These are phyloP conservation scores for Phytophthora pinifolia DNA, from an alignment of 352 stramenopile species.

Conservation along the genomic window DNA sequence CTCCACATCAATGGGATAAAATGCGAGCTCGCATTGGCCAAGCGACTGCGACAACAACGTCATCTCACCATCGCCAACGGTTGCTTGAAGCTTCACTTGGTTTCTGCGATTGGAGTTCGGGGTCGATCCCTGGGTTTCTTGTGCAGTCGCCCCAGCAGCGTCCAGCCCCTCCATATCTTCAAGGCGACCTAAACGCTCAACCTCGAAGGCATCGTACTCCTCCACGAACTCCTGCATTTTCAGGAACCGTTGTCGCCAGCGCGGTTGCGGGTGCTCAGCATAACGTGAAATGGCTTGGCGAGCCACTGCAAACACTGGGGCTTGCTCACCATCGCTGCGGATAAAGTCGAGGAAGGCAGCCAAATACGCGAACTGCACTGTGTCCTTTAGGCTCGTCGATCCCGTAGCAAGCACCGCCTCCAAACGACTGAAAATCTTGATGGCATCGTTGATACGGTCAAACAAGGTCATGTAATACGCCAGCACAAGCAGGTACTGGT, in stretches of 20 bases:
- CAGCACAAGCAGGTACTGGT: conserved; percentile 43
- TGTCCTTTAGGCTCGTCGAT: conserved; percentile 16
- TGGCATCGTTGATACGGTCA: conserved; percentile 36
- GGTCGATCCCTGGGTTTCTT: neutral
- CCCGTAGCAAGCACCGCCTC: conserved; percentile 1
- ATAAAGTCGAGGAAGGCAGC: conserved; percentile 65
- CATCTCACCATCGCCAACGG: conserved; percentile 28
- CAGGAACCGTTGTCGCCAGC: conserved; percentile 50
- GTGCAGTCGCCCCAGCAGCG: neutral
- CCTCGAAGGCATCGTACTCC: conserved; percentile 44
- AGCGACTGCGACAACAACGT: conserved; percentile 35
- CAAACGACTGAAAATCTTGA: conserved; percentile 37
- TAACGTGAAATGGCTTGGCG: conserved; percentile 42
- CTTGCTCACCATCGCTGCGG: conserved; percentile 10
- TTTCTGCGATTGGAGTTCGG: neutral
- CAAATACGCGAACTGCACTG: conserved; percentile 63
- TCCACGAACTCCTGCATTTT: conserved; percentile 41
- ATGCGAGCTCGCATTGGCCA: conserved; percentile 40
- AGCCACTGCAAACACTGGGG: conserved; percentile 30
- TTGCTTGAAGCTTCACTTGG: conserved; percentile 35
- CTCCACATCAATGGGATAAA: conserved; percentile 70
- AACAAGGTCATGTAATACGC: conserved; percentile 54
- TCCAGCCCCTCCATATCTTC: conserved; percentile 22
- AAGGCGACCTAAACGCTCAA: conserved; percentile 16
- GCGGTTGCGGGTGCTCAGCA: conserved; percentile 34